A percentile compares a stretch with the other conserved stretches of the same genome.
Conservation (phyloP, 768 basidiomycete genomes). For the Kwoniella sp. region DNA sequence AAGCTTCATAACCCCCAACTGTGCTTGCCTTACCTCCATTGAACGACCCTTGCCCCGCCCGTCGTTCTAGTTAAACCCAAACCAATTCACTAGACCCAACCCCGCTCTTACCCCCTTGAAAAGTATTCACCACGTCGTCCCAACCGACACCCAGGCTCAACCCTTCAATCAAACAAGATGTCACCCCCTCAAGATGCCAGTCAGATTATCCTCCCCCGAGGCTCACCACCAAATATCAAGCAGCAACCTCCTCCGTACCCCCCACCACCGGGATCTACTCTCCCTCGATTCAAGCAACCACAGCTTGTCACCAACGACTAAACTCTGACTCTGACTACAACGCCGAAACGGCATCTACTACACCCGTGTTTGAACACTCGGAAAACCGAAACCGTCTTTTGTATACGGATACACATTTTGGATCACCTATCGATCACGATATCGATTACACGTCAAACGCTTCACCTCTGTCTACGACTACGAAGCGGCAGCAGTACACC, state of each 20-base stretch:
- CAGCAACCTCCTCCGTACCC: slow-evolving; percentile 6
- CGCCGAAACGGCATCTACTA: slow-evolving; percentile 8
- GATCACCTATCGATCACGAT: background rate
- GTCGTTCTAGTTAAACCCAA: slow-evolving; percentile 10
- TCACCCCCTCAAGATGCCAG: slow-evolving; percentile 11
- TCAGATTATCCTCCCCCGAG: slow-evolving; percentile 3
- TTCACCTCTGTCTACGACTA: background rate
- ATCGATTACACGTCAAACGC: background rate
- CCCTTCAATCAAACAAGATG: slow-evolving; percentile 10
- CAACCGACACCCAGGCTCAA: slow-evolving; percentile 14
- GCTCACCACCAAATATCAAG: slow-evolving; percentile 5
- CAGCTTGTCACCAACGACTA: slow-evolving; percentile 2
- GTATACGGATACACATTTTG: background rate
- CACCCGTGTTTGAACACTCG: background rate
- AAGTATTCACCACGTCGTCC: slow-evolving; percentile 18
- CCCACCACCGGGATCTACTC: slow-evolving; percentile 3
- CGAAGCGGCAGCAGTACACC: background rate
- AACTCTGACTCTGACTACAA: slow-evolving; percentile 1
- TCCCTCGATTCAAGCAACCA: background rate
- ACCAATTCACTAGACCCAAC: background rate
- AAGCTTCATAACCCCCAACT: slow-evolving; percentile 2
- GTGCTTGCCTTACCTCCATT: background rate
- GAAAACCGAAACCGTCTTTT: background rate
- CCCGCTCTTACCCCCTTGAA: slow-evolving; percentile 1
- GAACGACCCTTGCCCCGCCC: slow-evolving; percentile 3